Evolutionary conservation across 169 alveolate genomes (phyloP), one percentile per base, ranked within the genome.

Genomic region (Eimeria maxima): DNA sequence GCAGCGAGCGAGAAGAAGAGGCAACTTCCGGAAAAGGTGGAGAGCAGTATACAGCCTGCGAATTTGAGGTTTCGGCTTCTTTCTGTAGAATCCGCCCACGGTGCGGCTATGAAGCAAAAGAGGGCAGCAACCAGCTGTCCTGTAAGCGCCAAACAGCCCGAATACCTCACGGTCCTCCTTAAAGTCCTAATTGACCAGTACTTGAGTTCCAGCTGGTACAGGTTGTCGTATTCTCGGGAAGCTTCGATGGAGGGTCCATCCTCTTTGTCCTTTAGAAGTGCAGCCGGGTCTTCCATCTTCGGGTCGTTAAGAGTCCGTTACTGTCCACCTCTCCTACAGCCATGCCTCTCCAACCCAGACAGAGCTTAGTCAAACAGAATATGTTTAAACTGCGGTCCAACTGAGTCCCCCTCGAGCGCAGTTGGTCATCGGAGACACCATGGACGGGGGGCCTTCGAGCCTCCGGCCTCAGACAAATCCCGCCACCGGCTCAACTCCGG

Each of bases 101-200:
- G 80, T 10, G 93, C 44, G 2, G 93, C 76, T 20, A 86, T 45
- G 60, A 86, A 60, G 50, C 81, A 86, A 29, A 55, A 86, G 93
- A 63, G 5, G 16, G 93, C 93, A 3, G 93, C 81, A 60, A 71
- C 81, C 47, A 86, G 42, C 93, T 86, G 93, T 47, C 74, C 93
- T 1, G 80, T 16, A 13, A 86, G 80, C 80, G 45, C 93, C 18
- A 86, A 18, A 45, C 93, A 60, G 60, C 67, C 80, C 44, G 63
- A 20, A 55, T 57, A 86, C 33, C 93, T 33, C 45, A 86, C 80
- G 24, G 63, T 71, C 80, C 63, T 86, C 81, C 93, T 22, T 16
- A 55, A 3, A 3, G 76, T 60, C 38, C 45, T 33, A 38, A 86
- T 45, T 22, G 76, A 47, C 93, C 93, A 86, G 45, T 86, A 86